phyloP scores from a whole-genome alignment of 2,329 filamentous ascomycete genomes.

The Emmonsiellopsis sp. region DNA sequence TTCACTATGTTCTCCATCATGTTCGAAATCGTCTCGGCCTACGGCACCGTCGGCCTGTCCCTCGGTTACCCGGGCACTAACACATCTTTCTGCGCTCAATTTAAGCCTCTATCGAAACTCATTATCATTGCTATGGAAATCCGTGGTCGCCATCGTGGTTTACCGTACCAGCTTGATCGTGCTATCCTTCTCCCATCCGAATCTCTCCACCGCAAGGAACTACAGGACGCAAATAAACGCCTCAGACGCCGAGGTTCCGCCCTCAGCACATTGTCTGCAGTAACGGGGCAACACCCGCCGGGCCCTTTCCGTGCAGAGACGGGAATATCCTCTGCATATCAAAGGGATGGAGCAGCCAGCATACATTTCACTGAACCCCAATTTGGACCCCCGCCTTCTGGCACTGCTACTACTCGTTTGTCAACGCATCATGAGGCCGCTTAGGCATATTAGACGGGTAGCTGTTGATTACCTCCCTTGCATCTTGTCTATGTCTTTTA shows the following conservation, averaged over 20 bases:
- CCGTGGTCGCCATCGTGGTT: constrained; percentile 54
- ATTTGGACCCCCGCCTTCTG: too few species aligned
- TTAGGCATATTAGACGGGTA: too few species aligned
- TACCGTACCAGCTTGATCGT: constrained; percentile 59
- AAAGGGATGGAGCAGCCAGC: background rate
- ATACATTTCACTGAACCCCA: background rate
- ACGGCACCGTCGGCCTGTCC: constrained; percentile 87
- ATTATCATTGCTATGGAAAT: constrained; percentile 59
- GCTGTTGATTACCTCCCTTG: too few species aligned
- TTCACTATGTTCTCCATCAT: constrained; percentile 62
- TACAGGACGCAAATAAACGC: constrained; percentile 40
- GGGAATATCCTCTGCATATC: constrained; percentile 4
- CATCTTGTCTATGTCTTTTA: too few species aligned
- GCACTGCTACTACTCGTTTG: too few species aligned
- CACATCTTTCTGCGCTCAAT: constrained; percentile 73
- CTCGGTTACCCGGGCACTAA: constrained; percentile 70
- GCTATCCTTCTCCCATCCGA: constrained; percentile 61
- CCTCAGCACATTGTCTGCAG: constrained; percentile 15
- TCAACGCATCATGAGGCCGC: too few species aligned
- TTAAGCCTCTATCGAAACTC: constrained; percentile 59
- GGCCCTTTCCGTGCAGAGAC: background rate
- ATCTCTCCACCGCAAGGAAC: constrained; percentile 52
- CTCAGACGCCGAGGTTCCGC: constrained; percentile 30
- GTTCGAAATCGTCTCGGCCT: constrained; percentile 83
- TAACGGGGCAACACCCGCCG: background rate